Conservation (phyloP, 805 yeast genomes). For the Hanseniaspora vineae region DNA sequence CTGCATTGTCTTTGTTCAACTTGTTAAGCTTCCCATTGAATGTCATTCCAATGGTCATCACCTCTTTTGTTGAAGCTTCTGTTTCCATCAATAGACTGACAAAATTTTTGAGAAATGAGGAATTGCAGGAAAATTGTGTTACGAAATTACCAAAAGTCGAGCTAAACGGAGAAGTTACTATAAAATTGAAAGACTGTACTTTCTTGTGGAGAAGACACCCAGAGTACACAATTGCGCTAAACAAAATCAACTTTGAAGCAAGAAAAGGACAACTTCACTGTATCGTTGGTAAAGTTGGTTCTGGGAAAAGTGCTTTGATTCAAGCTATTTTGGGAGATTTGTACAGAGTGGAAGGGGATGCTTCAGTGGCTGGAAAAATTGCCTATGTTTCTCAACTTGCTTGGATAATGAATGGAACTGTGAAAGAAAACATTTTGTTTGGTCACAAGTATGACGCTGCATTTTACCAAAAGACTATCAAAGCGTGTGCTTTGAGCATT, state of each 20-base stretch:
- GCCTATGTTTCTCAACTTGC: slow-evolving; percentile 92
- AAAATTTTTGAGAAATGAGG: slow-evolving; percentile 59
- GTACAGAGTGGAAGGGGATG: slow-evolving; percentile 61
- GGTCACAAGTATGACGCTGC: slow-evolving; percentile 75
- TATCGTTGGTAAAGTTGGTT: slow-evolving; percentile 80
- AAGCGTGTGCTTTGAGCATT: slow-evolving; percentile 75
- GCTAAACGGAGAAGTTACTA: slow-evolving; percentile 53
- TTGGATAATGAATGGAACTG: slow-evolving; percentile 94
- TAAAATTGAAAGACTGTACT: slow-evolving; percentile 50
- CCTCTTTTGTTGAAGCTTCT: slow-evolving; percentile 78
- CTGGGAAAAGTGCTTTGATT: slow-evolving; percentile 76
- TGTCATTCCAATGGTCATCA: slow-evolving; percentile 80
- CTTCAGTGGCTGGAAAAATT: slow-evolving; percentile 56
- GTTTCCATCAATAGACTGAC: slow-evolving; percentile 68
- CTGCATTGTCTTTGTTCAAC: slow-evolving; percentile 81
- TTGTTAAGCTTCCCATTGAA: slow-evolving; percentile 84
- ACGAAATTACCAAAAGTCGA: slow-evolving; percentile 28
- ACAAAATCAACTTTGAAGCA: slow-evolving; percentile 48
- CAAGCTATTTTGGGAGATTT: slow-evolving; percentile 76
- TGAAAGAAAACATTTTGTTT: slow-evolving; percentile 80
- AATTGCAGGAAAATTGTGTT: slow-evolving; percentile 68
- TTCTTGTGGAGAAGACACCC: slow-evolving; percentile 71
- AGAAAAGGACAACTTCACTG: slow-evolving; percentile 71
- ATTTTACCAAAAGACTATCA: slow-evolving; percentile 67
- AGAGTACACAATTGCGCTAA: slow-evolving; percentile 52